Evolutionary conservation across 1,139 yeast genomes (phyloP).

Genomic region (Kurtzmaniella quercitrusa): DNA sequence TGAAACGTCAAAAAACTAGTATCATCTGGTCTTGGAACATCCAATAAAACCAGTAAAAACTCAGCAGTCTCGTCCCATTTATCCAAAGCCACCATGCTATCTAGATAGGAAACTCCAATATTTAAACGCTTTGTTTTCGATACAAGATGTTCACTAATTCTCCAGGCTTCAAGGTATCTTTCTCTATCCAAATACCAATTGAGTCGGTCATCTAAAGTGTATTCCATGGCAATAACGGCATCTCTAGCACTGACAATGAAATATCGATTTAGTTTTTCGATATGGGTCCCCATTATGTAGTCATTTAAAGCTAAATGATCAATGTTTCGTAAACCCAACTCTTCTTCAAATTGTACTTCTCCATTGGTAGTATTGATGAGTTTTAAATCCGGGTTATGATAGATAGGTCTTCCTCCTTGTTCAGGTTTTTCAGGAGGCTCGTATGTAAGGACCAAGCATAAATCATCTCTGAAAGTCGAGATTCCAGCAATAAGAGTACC

Average conservation of each 20-base stretch:
- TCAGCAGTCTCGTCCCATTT: slow-evolving; percentile 57
- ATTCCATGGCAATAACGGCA: slow-evolving; percentile 70
- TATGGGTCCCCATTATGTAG: slow-evolving; percentile 57
- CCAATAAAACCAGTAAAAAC: slow-evolving; percentile 42
- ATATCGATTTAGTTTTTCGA: slow-evolving; percentile 38
- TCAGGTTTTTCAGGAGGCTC: slow-evolving; percentile 35
- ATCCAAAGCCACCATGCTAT: slow-evolving; percentile 44
- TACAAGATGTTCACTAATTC: slow-evolving; percentile 57
- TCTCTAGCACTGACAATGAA: slow-evolving; percentile 78
- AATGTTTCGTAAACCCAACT: slow-evolving; percentile 59
- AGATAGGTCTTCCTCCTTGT: slow-evolving; percentile 22
- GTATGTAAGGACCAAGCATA: slow-evolving; percentile 57
- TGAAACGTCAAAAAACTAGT: slow-evolving; percentile 14
- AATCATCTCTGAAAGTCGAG: slow-evolving; percentile 65
- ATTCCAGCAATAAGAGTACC: slow-evolving; percentile 68
- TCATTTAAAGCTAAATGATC: slow-evolving; percentile 74
- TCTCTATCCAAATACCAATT: slow-evolving; percentile 65
- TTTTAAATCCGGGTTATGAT: slow-evolving; percentile 62
- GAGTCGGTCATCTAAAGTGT: slow-evolving; percentile 62
- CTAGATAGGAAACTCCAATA: slow-evolving; percentile 63
- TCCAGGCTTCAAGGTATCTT: slow-evolving; percentile 69
- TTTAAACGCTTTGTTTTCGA: slow-evolving; percentile 47
- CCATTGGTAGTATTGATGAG: slow-evolving; percentile 63
- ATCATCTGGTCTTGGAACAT: slow-evolving; percentile 28
- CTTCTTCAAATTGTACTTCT: slow-evolving; percentile 80